Evolutionary conservation across 345 rosid species (phyloP), one percentile per base, ranked within the genome.

Genomic region (Camelina laxa): DNA sequence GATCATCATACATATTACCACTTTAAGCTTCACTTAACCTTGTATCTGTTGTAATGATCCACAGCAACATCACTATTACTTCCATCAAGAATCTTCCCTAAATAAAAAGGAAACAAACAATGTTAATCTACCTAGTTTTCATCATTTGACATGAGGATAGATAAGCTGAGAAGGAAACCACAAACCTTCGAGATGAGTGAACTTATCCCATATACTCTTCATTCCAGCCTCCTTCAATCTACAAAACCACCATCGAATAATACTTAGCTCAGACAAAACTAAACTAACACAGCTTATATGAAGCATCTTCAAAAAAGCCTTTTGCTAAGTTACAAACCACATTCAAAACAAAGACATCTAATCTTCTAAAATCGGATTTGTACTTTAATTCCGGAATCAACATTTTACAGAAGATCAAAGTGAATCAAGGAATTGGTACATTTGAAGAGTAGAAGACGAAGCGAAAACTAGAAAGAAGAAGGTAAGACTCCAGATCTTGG

Each of bases 131-230:
- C 45, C 35, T 20, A 58, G 4, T 19, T 10, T 7, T 38, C 19
- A 14, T 47, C 3, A 21, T 12, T 36, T 38, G 3, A 27, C 49
- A 42, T 2, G 9, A 3, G 1, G 8, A 53, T 41, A 30, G 8
- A 53, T 24, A 49, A 49, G 60, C 58, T 21, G 45, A 55, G 31
- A 72, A 66, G 38, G 38, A 7, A 58, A 61, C 9, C 9, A 14
- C 9, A 66, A 35, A 86, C 96, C 98, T 83, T 85, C 73, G 11
- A 76, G 70, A 61, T 80, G 96, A n/a, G 95, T 49, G 70, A 91
- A 91, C 71, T 83, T 87, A 67, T 91, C 98, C 98, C 98, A 91
- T 65, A 91, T 89, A 73, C 86, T 84, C 98, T 57, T 88, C 98
- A 39, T 74, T 74, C 79, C 84, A 75, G 9, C 85, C 98, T 77